Conservation (phyloP, 1,284 basidiomycete species). For the Xerocomus amazonicus region DNA sequence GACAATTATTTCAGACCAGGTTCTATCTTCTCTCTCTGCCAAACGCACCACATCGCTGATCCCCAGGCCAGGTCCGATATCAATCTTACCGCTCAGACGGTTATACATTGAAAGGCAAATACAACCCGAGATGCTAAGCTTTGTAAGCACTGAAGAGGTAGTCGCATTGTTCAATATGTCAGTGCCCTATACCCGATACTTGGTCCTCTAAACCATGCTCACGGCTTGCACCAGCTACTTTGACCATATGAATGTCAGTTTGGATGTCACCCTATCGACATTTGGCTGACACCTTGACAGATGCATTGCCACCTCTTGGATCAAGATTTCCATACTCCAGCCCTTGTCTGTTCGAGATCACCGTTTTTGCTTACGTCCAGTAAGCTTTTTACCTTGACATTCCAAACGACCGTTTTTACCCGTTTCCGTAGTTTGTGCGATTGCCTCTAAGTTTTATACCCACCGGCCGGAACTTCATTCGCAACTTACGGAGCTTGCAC, state of each 20-base stretch:
- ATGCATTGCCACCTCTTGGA: constrained; percentile 76
- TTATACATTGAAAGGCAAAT: constrained; percentile 87
- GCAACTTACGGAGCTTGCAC: constrained; percentile 78
- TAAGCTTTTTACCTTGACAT: constrained; percentile 41
- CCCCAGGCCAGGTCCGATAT: constrained; percentile 62
- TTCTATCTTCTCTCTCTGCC: constrained; percentile 28
- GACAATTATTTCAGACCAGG: constrained; percentile 95
- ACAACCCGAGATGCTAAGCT: constrained; percentile 87
- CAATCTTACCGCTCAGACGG: constrained; percentile 78
- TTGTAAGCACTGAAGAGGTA: constrained; percentile 81
- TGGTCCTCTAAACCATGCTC: constrained; percentile 8
- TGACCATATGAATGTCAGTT: constrained; percentile 68
- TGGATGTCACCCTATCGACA: constrained; percentile 5
- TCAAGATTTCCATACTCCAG: constrained; percentile 85
- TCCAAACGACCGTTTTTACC: constrained; percentile 7
- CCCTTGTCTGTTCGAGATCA: constrained; percentile 86
- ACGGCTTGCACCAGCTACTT: constrained; percentile 54
- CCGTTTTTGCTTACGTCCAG: constrained; percentile 92
- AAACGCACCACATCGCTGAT: constrained; percentile 4
- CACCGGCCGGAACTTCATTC: constrained; percentile 81
- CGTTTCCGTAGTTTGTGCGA: constrained; percentile 72
- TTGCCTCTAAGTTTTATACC: constrained; percentile 88
- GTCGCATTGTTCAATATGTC: constrained; percentile 90
- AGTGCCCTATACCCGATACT: constrained; percentile 32
- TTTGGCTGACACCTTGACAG: constrained; percentile 37